Evolutionary conservation across 768 basidiomycete species (phyloP).

Genomic region (Holtermanniella nyarrowii): DNA sequence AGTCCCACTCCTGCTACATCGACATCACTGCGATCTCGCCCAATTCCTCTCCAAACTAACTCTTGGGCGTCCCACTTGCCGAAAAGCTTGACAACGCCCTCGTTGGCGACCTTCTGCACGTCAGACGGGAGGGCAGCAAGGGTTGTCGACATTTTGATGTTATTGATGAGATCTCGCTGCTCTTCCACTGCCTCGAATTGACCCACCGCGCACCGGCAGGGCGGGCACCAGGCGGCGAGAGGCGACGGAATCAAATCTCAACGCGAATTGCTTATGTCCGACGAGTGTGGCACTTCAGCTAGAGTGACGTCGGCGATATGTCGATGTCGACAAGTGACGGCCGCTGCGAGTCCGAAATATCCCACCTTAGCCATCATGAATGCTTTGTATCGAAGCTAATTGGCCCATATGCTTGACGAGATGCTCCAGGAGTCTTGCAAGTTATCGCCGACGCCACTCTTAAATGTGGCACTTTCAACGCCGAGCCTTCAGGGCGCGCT

Average conservation of each 20-base stretch:
- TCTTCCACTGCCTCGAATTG: neutral
- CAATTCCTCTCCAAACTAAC: conserved; percentile 65
- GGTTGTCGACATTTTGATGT: conserved; percentile 16
- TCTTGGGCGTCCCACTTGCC: conserved; percentile 98
- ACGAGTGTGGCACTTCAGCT: neutral
- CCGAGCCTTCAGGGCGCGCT: too few species aligned
- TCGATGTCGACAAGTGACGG: too few species aligned
- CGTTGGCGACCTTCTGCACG: conserved; percentile 43
- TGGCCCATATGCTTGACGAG: too few species aligned
- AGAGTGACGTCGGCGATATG: too few species aligned
- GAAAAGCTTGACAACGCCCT: conserved; percentile 71
- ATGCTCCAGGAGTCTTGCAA: too few species aligned
- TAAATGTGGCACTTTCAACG: too few species aligned
- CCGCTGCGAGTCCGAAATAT: too few species aligned
- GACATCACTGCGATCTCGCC: neutral
- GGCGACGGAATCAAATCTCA: neutral
- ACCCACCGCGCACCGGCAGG: neutral
- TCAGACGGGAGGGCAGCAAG: conserved; percentile 37
- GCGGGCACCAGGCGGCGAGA: too few species aligned
- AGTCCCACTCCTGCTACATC: neutral
- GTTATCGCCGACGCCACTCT: too few species aligned
- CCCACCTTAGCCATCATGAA: too few species aligned
- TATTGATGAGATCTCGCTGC: neutral
- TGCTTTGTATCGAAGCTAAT: too few species aligned
- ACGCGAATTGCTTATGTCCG: neutral